Percentiles rank a stretch among this genome's conserved stretches.
These are phyloP conservation scores for Scheffersomyces lignicola DNA, from an alignment of 1,139 yeast species.

Conservation along the genomic window DNA sequence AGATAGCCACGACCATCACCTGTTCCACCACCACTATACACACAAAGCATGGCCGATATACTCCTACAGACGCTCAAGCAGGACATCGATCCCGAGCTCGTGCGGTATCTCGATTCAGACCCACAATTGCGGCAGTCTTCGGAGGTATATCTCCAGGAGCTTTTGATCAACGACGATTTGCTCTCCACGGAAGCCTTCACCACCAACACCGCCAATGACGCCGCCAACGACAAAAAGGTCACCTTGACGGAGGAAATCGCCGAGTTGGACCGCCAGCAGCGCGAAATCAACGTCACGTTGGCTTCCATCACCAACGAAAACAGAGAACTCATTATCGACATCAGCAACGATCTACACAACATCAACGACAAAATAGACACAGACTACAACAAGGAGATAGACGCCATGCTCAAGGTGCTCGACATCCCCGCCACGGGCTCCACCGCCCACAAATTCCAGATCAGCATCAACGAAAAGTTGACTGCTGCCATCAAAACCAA, in stretches of 20 bases:
- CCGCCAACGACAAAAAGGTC: slow-evolving; percentile 9
- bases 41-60: slow-evolving; percentile 21
- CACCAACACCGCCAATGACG: slow-evolving; percentile 19
- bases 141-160: slow-evolving; percentile 22
- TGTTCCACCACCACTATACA: too few species aligned
- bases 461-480: slow-evolving; percentile 23
- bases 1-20: too few species aligned
- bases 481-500: slow-evolving; percentile 23
- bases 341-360: slow-evolving; percentile 30
- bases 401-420: slow-evolving; percentile 17
- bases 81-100: slow-evolving; percentile 20
- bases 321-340: slow-evolving; percentile 41
- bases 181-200: slow-evolving; percentile 43
- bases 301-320: slow-evolving; percentile 36
- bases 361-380: slow-evolving; percentile 22
- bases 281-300: slow-evolving; percentile 31
- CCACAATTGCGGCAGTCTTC: slow-evolving; percentile 15
- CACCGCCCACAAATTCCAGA: slow-evolving; percentile 14
- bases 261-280: slow-evolving; percentile 38
- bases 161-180: slow-evolving; percentile 42
- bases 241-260: slow-evolving; percentile 49
- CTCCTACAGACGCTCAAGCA: slow-evolving; percentile 22
- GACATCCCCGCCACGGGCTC: slow-evolving; percentile 8
- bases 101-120: slow-evolving; percentile 11
- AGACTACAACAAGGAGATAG: slow-evolving; percentile 25